Evolutionary conservation across 306 rosid genomes (phyloP).

Genomic region (Ormosia semicastrata): DNA sequence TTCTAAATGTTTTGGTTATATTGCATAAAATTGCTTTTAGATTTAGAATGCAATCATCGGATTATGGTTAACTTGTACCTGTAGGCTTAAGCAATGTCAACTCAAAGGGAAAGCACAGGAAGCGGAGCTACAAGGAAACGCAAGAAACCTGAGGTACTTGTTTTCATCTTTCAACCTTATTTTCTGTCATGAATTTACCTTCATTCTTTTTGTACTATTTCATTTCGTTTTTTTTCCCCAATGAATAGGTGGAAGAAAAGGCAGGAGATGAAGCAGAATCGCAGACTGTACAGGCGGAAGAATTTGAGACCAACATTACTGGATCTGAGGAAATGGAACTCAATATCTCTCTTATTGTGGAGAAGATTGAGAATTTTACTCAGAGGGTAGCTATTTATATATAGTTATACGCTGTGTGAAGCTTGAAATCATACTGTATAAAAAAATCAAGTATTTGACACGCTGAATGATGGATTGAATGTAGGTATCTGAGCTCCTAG

Average conservation of each 20-base stretch:
- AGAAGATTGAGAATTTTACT: slow-evolving; percentile 72
- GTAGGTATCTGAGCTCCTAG: slow-evolving; percentile 79
- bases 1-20: not conserved
- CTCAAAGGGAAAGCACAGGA: slow-evolving; percentile 39
- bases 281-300: slow-evolving; percentile 45
- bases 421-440: not conserved
- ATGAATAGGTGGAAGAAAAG: slow-evolving; percentile 38
- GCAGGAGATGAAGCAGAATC: slow-evolving; percentile 44
- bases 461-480: not conserved
- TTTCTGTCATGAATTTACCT: not conserved
- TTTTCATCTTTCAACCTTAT: not conserved
- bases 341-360: slow-evolving; percentile 52
- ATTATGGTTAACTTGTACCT: not conserved
- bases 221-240: not conserved
- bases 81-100: slow-evolving; percentile 26
- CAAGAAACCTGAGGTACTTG: slow-evolving; percentile 44
- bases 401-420: not conserved
- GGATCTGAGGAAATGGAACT: slow-evolving; percentile 81
- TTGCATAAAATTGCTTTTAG: not conserved
- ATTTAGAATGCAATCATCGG: not conserved
- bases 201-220: not conserved
- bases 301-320: slow-evolving; percentile 28
- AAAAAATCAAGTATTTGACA: not conserved
- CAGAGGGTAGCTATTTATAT: slow-evolving; percentile 54
- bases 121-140: slow-evolving; percentile 51